Percentiles rank a stretch among this genome's conserved stretches.
Conservation (phyloP, 768 basidiomycete species). For the Leccinum subgranulosum region DNA sequence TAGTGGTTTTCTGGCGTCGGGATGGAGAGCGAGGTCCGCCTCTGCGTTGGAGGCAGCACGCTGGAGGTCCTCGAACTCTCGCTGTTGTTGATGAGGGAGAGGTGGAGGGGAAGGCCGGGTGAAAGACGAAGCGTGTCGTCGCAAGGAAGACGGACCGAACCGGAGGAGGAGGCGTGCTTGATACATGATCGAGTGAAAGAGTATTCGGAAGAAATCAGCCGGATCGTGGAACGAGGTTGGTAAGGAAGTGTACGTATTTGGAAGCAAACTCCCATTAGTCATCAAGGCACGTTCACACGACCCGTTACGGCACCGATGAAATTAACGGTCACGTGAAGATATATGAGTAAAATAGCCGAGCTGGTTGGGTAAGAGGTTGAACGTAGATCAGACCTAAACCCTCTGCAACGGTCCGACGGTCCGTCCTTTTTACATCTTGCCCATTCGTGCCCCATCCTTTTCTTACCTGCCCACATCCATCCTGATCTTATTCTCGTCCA, state of each 20-base stretch:
- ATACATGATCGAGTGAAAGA: neutral
- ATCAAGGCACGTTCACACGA: conserved; percentile 6
- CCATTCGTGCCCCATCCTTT: neutral
- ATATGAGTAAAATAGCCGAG: conserved; percentile 4
- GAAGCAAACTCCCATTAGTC: neutral
- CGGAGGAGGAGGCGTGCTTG: neutral
- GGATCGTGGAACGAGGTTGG: neutral
- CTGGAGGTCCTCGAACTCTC: conserved; percentile 83
- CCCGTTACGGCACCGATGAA: neutral
- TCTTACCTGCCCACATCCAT: neutral
- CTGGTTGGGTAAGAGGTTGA: neutral
- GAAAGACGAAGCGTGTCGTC: conserved; percentile 34
- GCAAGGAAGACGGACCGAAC: neutral
- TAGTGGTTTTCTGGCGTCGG: conserved; percentile 60
- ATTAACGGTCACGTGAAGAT: conserved; percentile 6
- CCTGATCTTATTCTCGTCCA: neutral
- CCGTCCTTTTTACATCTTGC: neutral
- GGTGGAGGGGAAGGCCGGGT: conserved; percentile 70
- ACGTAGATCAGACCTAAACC: neutral
- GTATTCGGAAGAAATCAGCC: neutral
- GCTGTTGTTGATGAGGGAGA: conserved; percentile 71
- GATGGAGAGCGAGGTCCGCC: conserved; percentile 53
- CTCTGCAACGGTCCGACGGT: neutral
- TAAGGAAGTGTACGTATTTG: neutral
- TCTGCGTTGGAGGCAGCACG: conserved; percentile 48